Evolutionary conservation across 768 basidiomycete genomes (phyloP), one percentile per base, ranked within the genome.

Genomic region (Boletus rex-veris): DNA sequence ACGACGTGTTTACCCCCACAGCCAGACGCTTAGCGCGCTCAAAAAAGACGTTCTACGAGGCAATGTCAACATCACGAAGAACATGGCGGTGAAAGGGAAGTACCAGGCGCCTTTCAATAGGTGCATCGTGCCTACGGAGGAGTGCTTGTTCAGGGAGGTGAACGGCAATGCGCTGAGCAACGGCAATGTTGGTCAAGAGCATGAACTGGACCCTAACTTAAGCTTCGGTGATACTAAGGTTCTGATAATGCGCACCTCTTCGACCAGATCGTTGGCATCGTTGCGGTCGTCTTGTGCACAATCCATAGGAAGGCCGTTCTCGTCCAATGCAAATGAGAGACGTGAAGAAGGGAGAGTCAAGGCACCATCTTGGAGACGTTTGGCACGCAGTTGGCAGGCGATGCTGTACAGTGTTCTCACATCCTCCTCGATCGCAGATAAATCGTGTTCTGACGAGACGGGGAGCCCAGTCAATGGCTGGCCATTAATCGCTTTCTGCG

Each of bases 91-190:
- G 18, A 10, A 43, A 49, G 6, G 4, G 19, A 33, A 39, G 31
- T 68, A 90, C 91, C 57, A 99, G 75, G 42, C 97, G 88, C 56
- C 97, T 86, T 46, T 97, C 94, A 52, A 98, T 79, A 3, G 97
- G 97, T 26, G 77, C 81, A 67, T 98, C 97, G 64, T 98, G 95
- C 52, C 97, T 88, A 57, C 97, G 88, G 41, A 99, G 82, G 14
- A 99, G 78, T n/a, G 96, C 90, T 69, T 98, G 97, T 68, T 99
- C 97, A 26, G 97, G 94, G 24, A 98, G 82, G 62, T 93, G 85
- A 21, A 94, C 86, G 36, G 96, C 96, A 62, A 97, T 85, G 61
- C 94, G 88, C 67, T 95, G 92, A 10, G 97, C 94, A 38, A 95
- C 88, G 12, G 91, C 77, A 33, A 86, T 85, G 67, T 98, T 99